Evolutionary conservation across 108 stramenopile genomes (phyloP).

Genomic region (Cyclotella sp.): DNA sequence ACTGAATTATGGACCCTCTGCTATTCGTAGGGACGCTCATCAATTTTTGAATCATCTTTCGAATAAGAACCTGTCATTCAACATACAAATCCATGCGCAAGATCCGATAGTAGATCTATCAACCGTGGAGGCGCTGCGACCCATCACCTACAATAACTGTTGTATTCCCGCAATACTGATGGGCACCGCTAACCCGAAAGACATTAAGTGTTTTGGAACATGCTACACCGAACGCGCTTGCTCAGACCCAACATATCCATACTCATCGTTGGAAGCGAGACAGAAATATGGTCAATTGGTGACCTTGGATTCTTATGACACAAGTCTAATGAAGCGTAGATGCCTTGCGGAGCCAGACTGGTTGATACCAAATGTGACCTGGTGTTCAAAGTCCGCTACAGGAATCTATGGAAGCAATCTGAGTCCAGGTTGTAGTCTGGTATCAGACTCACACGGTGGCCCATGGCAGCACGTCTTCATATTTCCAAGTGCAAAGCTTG

Average conservation of each 20-base stretch:
- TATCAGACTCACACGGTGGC: conserved; percentile 18
- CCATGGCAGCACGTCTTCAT: conserved; percentile 44
- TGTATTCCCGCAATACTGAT: conserved; percentile 16
- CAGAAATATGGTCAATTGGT: neutral
- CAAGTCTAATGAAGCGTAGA: neutral
- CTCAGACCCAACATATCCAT: conserved; percentile 16
- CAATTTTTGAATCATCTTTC: too few relatives aligned
- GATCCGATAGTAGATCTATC: too few relatives aligned
- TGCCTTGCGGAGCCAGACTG: neutral
- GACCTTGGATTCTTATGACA: neutral
- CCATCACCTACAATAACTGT: conserved; percentile 10
- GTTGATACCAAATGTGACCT: conserved; percentile 14
- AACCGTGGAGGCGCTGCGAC: conserved; percentile 12
- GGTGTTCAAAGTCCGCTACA: neutral
- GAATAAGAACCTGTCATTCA: too few relatives aligned
- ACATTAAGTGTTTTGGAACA: conserved; percentile 27
- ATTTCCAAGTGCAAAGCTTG: conserved; percentile 55
- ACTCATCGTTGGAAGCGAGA: neutral
- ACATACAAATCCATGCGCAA: too few relatives aligned
- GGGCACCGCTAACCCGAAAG: neutral
- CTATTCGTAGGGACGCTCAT: too few relatives aligned
- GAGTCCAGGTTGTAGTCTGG: conserved; percentile 16
- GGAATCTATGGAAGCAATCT: conserved; percentile 4
- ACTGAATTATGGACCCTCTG: too few relatives aligned
- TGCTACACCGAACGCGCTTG: conserved; percentile 27